Evolutionary conservation across 2,329 filamentous ascomycete species (phyloP).

Genomic region (Sclerotinia trifoliorum): DNA sequence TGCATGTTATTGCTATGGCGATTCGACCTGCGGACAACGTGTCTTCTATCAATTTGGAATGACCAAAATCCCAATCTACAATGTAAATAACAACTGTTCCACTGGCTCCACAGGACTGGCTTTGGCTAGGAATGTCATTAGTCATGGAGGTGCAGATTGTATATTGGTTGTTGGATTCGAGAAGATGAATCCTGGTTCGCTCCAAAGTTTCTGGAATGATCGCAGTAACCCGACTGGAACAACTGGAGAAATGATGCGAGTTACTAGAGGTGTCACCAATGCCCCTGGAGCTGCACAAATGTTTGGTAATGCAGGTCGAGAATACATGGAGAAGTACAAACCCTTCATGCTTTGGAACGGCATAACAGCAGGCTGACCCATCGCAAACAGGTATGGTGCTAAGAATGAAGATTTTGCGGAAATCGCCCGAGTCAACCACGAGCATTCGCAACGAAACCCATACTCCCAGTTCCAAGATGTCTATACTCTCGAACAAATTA

Average conservation of each 20-base stretch:
- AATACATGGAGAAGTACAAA: constrained; percentile 88
- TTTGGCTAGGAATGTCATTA: constrained; percentile 78
- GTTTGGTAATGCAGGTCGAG: constrained; percentile 89
- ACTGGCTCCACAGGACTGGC: constrained; percentile 90
- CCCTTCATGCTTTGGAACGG: neutral
- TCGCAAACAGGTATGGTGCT: constrained; percentile 54
- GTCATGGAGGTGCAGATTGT: constrained; percentile 79
- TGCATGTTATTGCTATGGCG: constrained; percentile 98
- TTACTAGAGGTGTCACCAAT: constrained; percentile 76
- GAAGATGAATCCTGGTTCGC: constrained; percentile 93
- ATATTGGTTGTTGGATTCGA: constrained; percentile 93
- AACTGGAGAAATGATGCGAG: constrained; percentile 73
- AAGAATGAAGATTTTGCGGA: constrained; percentile 85
- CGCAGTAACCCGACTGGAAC: constrained; percentile 76
- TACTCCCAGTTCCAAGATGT: constrained; percentile 97
- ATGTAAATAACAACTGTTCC: constrained; percentile 98
- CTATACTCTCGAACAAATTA: constrained; percentile 82
- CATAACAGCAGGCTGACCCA: neutral
- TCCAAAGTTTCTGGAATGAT: constrained; percentile 83
- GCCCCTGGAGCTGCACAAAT: constrained; percentile 86
- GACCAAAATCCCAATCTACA: constrained; percentile 94
- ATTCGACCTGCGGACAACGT: constrained; percentile 90
- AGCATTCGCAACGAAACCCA: constrained; percentile 86
- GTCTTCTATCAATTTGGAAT: constrained; percentile 99
- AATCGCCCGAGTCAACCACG: constrained; percentile 90